Evolutionary conservation across 176 grass and related monocot species (phyloP).

Genomic region (Musa itinerans): DNA sequence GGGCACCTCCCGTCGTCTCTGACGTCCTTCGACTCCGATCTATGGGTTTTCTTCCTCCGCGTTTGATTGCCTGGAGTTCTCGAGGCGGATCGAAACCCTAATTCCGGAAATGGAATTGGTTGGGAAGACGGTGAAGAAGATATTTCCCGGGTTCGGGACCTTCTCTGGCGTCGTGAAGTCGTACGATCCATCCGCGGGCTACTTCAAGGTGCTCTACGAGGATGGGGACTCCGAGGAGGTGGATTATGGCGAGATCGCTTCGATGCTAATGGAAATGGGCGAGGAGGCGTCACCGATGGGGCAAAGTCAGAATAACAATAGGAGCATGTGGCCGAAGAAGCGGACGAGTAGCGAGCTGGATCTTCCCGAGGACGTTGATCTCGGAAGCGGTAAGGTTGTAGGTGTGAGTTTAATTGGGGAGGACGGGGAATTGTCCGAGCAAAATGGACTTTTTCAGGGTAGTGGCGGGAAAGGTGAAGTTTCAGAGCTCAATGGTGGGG

Average conservation of each 20-base stretch:
- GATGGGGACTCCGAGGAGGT: conserved; percentile 93
- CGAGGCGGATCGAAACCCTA: conserved; percentile 16
- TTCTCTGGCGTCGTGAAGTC: conserved; percentile 61
- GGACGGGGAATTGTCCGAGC: background rate
- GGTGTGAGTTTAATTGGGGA: conserved; percentile 1
- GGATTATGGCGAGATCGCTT: conserved; percentile 50
- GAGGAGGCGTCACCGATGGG: conserved; percentile 16
- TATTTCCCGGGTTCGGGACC: conserved; percentile 50
- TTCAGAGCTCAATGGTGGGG: background rate
- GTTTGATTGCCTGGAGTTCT: background rate
- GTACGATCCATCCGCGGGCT: conserved; percentile 57
- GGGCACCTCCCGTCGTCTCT: background rate
- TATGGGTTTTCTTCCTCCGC: background rate
- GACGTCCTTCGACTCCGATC: background rate
- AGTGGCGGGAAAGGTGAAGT: background rate
- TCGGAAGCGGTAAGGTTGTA: conserved; percentile 15
- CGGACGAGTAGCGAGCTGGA: conserved; percentile 23
- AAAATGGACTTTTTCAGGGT: background rate
- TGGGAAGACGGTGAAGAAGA: conserved; percentile 65
- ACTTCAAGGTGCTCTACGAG: conserved; percentile 72
- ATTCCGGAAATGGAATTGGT: conserved; percentile 41
- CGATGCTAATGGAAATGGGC: conserved; percentile 50
- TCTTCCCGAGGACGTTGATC: background rate
- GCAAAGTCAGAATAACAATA: background rate
- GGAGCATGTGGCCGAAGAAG: conserved; percentile 42